These are phyloP conservation scores for Candida odintsovae DNA, from an alignment of 805 yeast species.

Conservation along the genomic window DNA sequence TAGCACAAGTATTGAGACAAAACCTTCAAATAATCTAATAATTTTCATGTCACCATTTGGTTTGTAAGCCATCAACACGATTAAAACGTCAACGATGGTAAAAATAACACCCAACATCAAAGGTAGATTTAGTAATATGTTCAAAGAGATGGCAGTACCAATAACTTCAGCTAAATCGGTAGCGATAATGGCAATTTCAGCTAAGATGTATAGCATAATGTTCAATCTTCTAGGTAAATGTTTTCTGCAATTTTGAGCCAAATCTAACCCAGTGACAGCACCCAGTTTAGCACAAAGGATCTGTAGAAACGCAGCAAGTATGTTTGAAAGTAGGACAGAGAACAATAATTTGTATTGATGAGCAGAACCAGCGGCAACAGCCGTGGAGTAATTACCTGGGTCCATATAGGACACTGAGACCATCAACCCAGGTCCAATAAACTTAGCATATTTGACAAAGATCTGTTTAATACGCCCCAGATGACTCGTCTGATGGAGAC, in stretches of 20 bases:
- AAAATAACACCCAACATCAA: conserved; percentile 76
- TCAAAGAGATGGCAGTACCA: conserved; percentile 93
- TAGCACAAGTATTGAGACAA: conserved; percentile 71
- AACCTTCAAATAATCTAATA: conserved; percentile 73
- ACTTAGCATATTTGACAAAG: conserved; percentile 46
- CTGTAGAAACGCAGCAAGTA: conserved; percentile 85
- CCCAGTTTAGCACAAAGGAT: conserved; percentile 83
- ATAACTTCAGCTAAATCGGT: conserved; percentile 97
- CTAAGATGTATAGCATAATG: conserved; percentile 60
- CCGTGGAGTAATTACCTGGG: conserved; percentile 95
- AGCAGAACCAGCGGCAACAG: conserved; percentile 90
- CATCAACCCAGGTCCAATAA: conserved; percentile 95
- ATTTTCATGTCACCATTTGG: conserved; percentile 78
- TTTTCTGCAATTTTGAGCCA: conserved; percentile 80
- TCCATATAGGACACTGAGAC: conserved; percentile 95
- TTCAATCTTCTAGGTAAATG: conserved; percentile 63
- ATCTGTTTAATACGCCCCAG: conserved; percentile 10
- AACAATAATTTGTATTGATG: conserved; percentile 75
- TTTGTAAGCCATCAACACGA: conserved; percentile 81
- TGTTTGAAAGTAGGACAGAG: conserved; percentile 70
- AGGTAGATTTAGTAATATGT: conserved; percentile 77
- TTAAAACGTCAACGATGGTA: conserved; percentile 79
- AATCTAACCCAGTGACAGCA: conserved; percentile 87
- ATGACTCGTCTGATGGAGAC: neutral
- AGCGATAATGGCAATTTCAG: conserved; percentile 89